These are phyloP conservation scores for Phytophthora litchii DNA, from an alignment of 352 stramenopile species.

Conservation along the genomic window DNA sequence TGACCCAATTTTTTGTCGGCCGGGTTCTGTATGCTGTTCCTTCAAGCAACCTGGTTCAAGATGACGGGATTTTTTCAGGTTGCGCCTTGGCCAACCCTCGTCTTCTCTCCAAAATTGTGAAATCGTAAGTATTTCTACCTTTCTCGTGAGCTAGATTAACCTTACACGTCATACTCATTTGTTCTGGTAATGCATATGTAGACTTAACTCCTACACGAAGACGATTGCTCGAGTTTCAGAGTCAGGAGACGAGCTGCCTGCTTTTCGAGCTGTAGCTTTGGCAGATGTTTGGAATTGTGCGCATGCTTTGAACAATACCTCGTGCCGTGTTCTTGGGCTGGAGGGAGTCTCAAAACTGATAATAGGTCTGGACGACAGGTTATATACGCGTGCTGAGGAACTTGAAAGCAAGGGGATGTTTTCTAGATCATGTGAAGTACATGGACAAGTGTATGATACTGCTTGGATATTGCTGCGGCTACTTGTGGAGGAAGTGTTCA, in stretches of 20 bases:
- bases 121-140: constrained; percentile 21
- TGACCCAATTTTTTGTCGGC: constrained; percentile 46
- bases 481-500: constrained; percentile 30
- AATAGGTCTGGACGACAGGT: constrained; percentile 10
- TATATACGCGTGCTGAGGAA: not conserved
- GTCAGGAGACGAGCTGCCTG: constrained; percentile 6
- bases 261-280: constrained; percentile 25
- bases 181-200: constrained; percentile 7
- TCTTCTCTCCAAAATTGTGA: constrained; percentile 24
- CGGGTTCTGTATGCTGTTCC: constrained; percentile 38
- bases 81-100: constrained; percentile 31
- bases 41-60: constrained; percentile 28
- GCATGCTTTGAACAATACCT: constrained; percentile 23
- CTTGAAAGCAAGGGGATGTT: not conserved
- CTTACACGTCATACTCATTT: not conserved
- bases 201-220: constrained; percentile 27
- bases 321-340: constrained; percentile 20
- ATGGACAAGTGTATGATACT: constrained; percentile 27
- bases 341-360: constrained; percentile 24
- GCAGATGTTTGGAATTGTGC: constrained; percentile 40
- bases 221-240: constrained; percentile 12
- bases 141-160: not conserved
- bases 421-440: constrained; percentile 2
- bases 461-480: constrained; percentile 35
- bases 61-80: constrained; percentile 36